phyloP scores from a whole-genome alignment of 2,329 filamentous ascomycete species.

The Paecilomyces dactylethromorphus region DNA sequence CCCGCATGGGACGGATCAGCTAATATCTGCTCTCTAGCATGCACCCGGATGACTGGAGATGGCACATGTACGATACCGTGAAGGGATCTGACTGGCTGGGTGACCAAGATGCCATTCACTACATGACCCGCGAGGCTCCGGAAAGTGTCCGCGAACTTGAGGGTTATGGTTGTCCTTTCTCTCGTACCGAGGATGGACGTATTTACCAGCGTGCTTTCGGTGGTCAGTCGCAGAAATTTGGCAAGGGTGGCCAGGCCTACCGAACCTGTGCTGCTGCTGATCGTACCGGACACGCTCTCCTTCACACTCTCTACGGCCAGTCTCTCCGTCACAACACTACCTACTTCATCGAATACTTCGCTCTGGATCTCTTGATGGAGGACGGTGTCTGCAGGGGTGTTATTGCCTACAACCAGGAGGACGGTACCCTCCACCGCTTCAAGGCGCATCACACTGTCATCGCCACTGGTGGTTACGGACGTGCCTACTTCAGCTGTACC shows the following conservation, averaged over 20 bases:
- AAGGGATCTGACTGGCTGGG: constrained; percentile 97
- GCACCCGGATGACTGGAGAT: constrained; percentile 97
- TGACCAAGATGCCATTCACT: constrained; percentile 96
- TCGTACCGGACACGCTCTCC: constrained; percentile 91
- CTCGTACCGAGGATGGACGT: constrained; percentile 86
- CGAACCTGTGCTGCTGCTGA: constrained; percentile 94
- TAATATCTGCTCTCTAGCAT: constrained; percentile 55
- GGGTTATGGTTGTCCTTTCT: constrained; percentile 94
- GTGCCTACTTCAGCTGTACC: constrained; percentile 97
- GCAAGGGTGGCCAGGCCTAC: constrained; percentile 97
- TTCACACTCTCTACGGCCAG: constrained; percentile 98
- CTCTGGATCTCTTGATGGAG: constrained; percentile 94
- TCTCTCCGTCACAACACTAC: constrained; percentile 96
- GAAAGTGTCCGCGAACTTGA: constrained; percentile 90
- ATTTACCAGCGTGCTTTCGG: constrained; percentile 99
- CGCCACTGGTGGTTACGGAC: constrained; percentile 94
- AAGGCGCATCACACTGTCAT: constrained; percentile 93
- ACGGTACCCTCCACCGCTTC: constrained; percentile 96
- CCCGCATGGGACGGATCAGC: constrained; percentile 1
- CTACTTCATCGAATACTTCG: constrained; percentile 99
- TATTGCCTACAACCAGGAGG: constrained; percentile 96
- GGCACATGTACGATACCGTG: constrained; percentile 99
- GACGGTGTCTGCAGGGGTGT: constrained; percentile 95
- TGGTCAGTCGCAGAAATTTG: constrained; percentile 90
- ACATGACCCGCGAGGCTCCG: constrained; percentile 94